Evolutionary conservation across 148 eudicot genomes (phyloP).

Genomic region (Camellia japonica): DNA sequence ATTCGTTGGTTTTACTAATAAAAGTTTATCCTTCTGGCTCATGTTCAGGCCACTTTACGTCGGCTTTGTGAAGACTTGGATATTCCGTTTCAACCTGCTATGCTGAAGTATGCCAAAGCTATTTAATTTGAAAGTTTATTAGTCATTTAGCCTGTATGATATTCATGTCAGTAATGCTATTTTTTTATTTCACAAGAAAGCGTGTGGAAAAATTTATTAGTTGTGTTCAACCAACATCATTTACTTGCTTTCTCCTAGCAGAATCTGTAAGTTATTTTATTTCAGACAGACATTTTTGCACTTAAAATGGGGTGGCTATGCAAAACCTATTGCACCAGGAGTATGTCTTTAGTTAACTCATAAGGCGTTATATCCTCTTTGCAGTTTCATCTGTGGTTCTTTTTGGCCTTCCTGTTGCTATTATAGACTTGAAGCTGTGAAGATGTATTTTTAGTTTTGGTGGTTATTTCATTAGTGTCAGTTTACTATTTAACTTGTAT

Average conservation of each 20-base stretch:
- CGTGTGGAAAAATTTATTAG: not conserved
- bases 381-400: slow-evolving; percentile 1
- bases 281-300: not conserved
- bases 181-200: not conserved
- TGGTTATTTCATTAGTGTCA: too few species aligned
- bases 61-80: slow-evolving; percentile 79
- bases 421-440: too few species aligned
- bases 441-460: too few species aligned
- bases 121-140: not conserved
- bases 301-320: slow-evolving; percentile 6
- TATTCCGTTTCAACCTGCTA: slow-evolving; percentile 80
- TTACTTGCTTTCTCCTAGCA: not conserved
- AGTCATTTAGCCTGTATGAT: not conserved
- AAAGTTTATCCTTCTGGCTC: slow-evolving; percentile 18
- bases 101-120: slow-evolving; percentile 67
- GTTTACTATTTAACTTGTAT: too few species aligned
- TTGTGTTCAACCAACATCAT: not conserved
- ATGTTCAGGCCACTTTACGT: slow-evolving; percentile 63
- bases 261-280: not conserved
- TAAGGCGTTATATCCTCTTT: not conserved
- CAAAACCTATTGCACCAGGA: not conserved
- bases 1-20: not conserved
- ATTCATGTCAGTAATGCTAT: not conserved
- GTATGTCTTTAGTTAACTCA: not conserved
- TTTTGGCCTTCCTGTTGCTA: not conserved